Conservation (phyloP, 371 early-diverging fungal species). For the Rhizopus delemar region DNA sequence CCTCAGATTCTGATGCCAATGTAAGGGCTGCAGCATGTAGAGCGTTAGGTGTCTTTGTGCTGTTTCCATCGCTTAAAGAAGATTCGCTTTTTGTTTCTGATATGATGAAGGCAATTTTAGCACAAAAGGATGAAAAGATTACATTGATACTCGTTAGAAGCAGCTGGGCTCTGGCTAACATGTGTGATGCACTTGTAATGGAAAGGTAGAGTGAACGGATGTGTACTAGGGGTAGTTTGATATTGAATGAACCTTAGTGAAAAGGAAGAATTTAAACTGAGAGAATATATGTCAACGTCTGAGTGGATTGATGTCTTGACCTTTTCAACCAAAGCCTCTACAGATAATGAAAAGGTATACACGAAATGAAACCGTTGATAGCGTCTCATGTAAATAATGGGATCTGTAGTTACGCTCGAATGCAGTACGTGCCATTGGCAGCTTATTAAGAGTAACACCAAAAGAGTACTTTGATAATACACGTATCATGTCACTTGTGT, state of each 20-base stretch:
- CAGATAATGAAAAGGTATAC: constrained; percentile 74
- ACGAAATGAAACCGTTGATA: not conserved
- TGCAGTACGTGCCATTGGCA: constrained; percentile 74
- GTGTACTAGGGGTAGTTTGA: no score
- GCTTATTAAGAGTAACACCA: constrained; percentile 62
- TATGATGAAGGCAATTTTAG: constrained; percentile 49
- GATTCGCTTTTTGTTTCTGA: constrained; percentile 60
- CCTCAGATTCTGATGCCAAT: constrained; percentile 53
- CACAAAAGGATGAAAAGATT: constrained; percentile 50
- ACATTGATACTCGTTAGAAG: constrained; percentile 66
- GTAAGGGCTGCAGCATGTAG: constrained; percentile 73
- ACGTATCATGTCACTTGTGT: constrained; percentile 49
- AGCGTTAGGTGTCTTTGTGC: constrained; percentile 66
- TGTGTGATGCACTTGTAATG: constrained; percentile 66
- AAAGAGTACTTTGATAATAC: constrained; percentile 50
- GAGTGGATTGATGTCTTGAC: constrained; percentile 52
- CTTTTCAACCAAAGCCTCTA: constrained; percentile 56
- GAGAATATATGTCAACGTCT: constrained; percentile 38
- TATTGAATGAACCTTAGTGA: constrained; percentile 16
- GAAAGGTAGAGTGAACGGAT: constrained; percentile 38
- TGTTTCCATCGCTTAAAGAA: constrained; percentile 60
- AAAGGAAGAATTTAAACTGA: constrained; percentile 30
- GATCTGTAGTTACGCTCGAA: constrained; percentile 61
- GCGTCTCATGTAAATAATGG: not conserved
- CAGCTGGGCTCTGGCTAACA: constrained; percentile 78